These are phyloP conservation scores for Albifimbria verrucaria DNA, from an alignment of 2,329 filamentous ascomycete species.

Conservation along the genomic window DNA sequence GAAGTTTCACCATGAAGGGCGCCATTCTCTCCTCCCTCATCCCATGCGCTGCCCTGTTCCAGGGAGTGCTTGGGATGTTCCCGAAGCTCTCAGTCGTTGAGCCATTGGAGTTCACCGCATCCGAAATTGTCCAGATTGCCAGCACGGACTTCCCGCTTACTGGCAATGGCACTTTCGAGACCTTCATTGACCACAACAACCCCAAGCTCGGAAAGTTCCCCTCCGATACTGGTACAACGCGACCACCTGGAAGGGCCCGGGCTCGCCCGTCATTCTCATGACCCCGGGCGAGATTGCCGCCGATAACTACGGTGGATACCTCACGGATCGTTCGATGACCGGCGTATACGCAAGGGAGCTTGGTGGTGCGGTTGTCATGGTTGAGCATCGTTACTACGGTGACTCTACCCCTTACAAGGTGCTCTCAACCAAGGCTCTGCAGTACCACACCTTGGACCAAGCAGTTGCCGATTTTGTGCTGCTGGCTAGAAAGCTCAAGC, in stretches of 20 bases:
- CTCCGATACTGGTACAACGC: conserved; percentile 80
- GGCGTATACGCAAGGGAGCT: conserved; percentile 64
- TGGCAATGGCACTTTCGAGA: conserved; percentile 37
- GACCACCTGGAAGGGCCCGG: conserved; percentile 67
- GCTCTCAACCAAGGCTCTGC: conserved; percentile 62
- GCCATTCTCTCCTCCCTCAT: neutral
- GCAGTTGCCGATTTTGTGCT: conserved; percentile 72
- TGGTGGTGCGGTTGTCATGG: conserved; percentile 68
- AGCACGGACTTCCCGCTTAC: conserved; percentile 1
- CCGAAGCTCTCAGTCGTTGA: conserved; percentile 1
- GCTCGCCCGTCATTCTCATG: conserved; percentile 72
- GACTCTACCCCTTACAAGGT: conserved; percentile 63
- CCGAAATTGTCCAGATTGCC: neutral
- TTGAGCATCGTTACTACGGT: conserved; percentile 85
- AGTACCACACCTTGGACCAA: conserved; percentile 77
- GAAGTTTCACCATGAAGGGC: neutral
- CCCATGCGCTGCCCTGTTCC: neutral
- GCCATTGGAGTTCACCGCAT: neutral
- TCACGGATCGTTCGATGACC: conserved; percentile 70
- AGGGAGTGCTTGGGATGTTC: neutral
- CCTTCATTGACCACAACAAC: conserved; percentile 57
- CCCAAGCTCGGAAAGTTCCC: conserved; percentile 58
- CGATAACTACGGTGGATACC: conserved; percentile 54
- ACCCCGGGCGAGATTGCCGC: conserved; percentile 63
- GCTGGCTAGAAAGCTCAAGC: conserved; percentile 69